phyloP scores from a whole-genome alignment of 352 stramenopile species.

The Phytopythium sindhum region DNA sequence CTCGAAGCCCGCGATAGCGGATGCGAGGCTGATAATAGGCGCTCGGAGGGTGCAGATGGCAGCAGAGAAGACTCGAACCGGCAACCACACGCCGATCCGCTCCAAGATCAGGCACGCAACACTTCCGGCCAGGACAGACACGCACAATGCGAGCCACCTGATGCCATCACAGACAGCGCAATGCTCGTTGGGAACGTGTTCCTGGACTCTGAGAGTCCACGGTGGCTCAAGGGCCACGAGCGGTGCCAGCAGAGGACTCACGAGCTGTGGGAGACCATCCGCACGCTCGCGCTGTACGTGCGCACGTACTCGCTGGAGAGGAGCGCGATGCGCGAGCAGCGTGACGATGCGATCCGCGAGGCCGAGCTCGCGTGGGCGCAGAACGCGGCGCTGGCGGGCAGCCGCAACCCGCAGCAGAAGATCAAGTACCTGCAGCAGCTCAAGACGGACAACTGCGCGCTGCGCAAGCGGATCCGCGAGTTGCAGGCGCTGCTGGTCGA shows the following conservation, averaged over 20 bases:
- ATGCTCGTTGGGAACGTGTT: conserved; percentile 18
- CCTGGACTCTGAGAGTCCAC: conserved; percentile 21
- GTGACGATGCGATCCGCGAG: conserved; percentile 52
- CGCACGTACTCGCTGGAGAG: conserved; percentile 55
- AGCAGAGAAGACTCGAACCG: not conserved
- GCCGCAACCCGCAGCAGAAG: conserved; percentile 62
- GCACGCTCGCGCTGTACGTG: conserved; percentile 58
- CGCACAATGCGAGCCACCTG: not conserved
- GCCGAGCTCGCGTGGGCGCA: conserved; percentile 52
- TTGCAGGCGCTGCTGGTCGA: conserved; percentile 43
- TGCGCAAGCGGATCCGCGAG: conserved; percentile 51
- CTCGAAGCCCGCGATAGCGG: not conserved
- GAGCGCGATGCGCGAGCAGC: conserved; percentile 43
- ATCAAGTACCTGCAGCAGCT: conserved; percentile 73
- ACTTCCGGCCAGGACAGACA: conserved; percentile 1
- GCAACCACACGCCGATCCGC: not conserved
- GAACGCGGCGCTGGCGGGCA: conserved; percentile 54
- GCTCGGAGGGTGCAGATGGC: not conserved
- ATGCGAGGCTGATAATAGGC: not conserved
- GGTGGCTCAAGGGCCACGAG: conserved; percentile 35
- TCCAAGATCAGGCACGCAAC: conserved; percentile 8
- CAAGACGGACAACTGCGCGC: conserved; percentile 59
- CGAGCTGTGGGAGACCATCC: conserved; percentile 65
- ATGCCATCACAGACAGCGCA: not conserved
- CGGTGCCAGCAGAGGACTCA: conserved; percentile 63